Conservation (phyloP, 352 stramenopile species). For the Blastocystis sp. region DNA sequence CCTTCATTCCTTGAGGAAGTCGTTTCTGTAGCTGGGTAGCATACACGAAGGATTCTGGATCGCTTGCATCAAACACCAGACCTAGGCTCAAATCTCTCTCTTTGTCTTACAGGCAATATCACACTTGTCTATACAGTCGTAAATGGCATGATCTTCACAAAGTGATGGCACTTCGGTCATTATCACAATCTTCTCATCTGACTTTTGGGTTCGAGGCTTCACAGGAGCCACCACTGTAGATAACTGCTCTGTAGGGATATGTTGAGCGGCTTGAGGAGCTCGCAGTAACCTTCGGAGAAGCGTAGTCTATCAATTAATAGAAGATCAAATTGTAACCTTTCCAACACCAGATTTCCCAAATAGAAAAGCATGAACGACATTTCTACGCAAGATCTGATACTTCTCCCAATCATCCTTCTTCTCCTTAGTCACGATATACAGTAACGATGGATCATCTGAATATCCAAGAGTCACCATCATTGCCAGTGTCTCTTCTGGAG, state of each 20-base stretch:
- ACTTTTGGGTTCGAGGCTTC: background rate
- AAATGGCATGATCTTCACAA: background rate
- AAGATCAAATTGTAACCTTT: background rate
- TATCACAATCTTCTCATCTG: constrained; percentile 33
- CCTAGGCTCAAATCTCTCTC: background rate
- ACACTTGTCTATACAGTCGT: background rate
- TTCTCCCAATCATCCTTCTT: constrained; percentile 39
- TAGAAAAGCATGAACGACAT: constrained; percentile 41
- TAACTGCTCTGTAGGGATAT: background rate
- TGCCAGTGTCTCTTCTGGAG: background rate
- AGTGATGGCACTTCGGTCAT: constrained; percentile 4
- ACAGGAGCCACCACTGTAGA: constrained; percentile 43
- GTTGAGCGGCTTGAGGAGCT: background rate
- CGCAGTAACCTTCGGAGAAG: background rate
- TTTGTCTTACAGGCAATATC: constrained; percentile 18
- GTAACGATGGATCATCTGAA: background rate
- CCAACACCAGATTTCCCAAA: constrained; percentile 30
- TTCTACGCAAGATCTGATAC: background rate
- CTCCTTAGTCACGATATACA: constrained; percentile 35
- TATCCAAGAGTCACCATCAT: constrained; percentile 16
- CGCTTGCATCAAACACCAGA: constrained; percentile 35
- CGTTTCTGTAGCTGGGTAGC: background rate
- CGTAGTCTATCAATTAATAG: background rate
- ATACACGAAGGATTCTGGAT: constrained; percentile 10
- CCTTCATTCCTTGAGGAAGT: constrained; percentile 25